Base-by-base conservation (phyloP, 2,329 filamentous ascomycete genomes). In the Trematosphaeria pertusa region DNA sequence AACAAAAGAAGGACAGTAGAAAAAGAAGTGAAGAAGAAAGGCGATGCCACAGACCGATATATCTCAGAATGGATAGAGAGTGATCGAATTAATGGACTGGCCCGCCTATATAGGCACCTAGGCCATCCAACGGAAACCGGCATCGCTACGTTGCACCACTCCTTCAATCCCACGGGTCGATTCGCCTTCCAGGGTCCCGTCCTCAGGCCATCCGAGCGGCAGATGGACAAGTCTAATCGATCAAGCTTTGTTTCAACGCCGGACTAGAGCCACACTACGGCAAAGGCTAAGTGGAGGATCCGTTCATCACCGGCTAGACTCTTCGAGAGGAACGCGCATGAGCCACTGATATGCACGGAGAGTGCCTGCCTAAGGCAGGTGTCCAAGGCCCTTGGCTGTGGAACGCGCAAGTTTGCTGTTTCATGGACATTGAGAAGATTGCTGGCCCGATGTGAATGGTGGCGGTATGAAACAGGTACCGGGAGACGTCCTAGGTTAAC, bases 361-460 rank as follows among this genome's bases (percentile, higher is more conserved):
- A 26, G 17, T 11, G 18, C 32, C 37, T 53, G 15, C 18, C 36
- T 49, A 21, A 38, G 37, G 38, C 37, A 39, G 37, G 48, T 40
- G 10, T 14, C 9, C 31, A 37, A 15, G 12, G 4, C 7, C 14
- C 8, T 14, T 32, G 43, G 40, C 37, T 46, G 43, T 37, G 53
- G 53, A 54, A 43, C 50, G 50, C 56, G 50, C 15, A 37, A 31
- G 49, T 61, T 41, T 35, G 41, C 39, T 58, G 64, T 67, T 67
- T 67, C 62, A 65, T 46, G 56, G 58, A 61, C 52, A 65, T 65
- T 61, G 50, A 49, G 38, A 58, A 48, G 57, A 57, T 24, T 33
- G 38, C 50, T 41, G 48, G 37, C 49, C 48, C 47, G 34, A 41
- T 48, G 24, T 48, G 45, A 43, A 42, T 41, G 37, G 34, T 48